A percentile compares a stretch with the other conserved stretches of the same genome.
Evolutionary conservation across 176 grass and related monocot genomes (phyloP).

Genomic region (Aegilops sharonensis): DNA sequence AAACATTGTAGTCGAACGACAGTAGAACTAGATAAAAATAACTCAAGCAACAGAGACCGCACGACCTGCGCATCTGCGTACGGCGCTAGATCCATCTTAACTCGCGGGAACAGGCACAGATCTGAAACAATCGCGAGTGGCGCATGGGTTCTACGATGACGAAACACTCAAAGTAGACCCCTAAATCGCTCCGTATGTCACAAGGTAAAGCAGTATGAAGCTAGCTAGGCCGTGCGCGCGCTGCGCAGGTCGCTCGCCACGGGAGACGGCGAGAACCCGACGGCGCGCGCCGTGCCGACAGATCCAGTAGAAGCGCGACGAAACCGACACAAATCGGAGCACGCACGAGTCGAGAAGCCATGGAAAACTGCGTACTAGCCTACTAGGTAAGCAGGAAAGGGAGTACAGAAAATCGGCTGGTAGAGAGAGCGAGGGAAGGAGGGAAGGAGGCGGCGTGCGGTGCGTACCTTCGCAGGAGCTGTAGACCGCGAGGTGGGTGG

Average conservation of each 20-base stretch:
- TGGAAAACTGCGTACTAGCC: background rate
- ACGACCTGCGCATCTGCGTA: background rate
- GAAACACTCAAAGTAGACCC: background rate
- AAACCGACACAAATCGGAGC: background rate
- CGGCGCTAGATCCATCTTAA: background rate
- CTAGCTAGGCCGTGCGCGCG: background rate
- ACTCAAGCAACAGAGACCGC: background rate
- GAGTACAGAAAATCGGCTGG: background rate
- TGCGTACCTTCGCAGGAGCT: slow-evolving; percentile 21
- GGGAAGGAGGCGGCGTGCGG: background rate
- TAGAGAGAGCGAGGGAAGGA: background rate
- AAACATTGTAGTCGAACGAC: too few species aligned
- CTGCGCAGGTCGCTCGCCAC: background rate
- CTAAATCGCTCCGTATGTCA: background rate
- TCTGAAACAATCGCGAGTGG: too few species aligned
- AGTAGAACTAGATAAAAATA: too few species aligned
- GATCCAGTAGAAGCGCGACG: background rate
- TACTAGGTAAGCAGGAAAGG: background rate
- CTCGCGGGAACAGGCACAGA: background rate
- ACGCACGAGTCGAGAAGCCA: background rate
- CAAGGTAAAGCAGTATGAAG: background rate
- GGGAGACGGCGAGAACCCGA: background rate
- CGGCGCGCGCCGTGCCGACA: background rate
- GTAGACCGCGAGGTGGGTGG: slow-evolving; percentile 19
- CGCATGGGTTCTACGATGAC: background rate